Conservation (phyloP, 805 yeast genomes). For the Candida glaebosa region DNA sequence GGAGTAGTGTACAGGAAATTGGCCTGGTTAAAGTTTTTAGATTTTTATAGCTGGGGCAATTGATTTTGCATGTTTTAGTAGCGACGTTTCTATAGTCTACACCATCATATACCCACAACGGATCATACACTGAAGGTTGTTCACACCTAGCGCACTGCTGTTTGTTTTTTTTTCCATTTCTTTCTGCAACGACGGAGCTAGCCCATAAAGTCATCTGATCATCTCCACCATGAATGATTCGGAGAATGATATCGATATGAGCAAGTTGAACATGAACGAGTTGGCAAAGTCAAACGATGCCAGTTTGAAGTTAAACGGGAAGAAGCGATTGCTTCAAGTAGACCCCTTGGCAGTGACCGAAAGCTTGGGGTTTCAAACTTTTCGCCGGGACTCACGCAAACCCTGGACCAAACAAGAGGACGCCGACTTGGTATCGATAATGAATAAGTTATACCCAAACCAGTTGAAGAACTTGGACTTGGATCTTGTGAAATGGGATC, state of each 20-base stretch:
- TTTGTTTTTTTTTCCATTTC: too few species aligned
- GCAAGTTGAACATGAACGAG: too few species aligned
- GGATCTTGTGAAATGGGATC: slow-evolving; percentile 60
- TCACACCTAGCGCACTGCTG: too few species aligned
- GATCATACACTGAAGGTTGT: too few species aligned
- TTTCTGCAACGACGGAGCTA: too few species aligned
- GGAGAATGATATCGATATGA: neutral
- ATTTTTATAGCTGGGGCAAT: too few species aligned
- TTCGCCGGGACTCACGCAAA: slow-evolving; percentile 56
- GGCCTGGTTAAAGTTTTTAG: too few species aligned
- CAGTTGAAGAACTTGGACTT: slow-evolving; percentile 23
- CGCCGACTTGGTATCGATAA: slow-evolving; percentile 38
- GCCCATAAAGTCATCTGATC: too few species aligned
- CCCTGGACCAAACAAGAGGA: slow-evolving; percentile 83
- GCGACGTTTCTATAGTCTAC: too few species aligned
- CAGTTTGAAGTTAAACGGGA: neutral
- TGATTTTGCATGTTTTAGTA: too few species aligned
- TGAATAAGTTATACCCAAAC: slow-evolving; percentile 33
- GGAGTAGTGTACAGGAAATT: neutral
- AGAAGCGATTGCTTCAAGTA: slow-evolving; percentile 24
- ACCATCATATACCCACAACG: too few species aligned
- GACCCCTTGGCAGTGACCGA: slow-evolving; percentile 63
- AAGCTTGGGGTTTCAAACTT: slow-evolving; percentile 71
- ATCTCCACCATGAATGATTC: neutral
- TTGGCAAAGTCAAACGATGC: neutral